Evolutionary conservation across 495 filamentous ascomycete species (phyloP), one percentile per base, ranked within the genome.

Genomic region (Penicillium coprophilum): DNA sequence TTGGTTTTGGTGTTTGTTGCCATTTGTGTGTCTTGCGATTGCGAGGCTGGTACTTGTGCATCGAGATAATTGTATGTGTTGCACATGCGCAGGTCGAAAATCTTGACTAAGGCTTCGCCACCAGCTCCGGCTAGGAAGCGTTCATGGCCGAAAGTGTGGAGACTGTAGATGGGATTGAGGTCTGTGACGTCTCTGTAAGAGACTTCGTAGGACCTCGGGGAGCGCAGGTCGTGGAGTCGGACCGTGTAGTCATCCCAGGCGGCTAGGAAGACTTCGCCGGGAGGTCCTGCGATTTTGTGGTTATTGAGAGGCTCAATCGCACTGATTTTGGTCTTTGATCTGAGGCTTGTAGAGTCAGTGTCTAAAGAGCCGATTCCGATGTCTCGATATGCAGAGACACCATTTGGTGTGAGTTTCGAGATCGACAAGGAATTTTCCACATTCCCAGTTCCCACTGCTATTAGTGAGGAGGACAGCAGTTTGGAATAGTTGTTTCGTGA

Each of bases 191-290:
- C 85, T 56, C 57, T 56, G 64, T 85, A 88, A 15, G 60, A 66
- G n/a, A 67, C 58, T 43, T 81, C 77, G 60, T 67, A 77, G 17
- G 72, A 61, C 5, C 65, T 62, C 12, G 76, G 66, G 1, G 84
- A 82, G 34, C 86, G 83, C 39, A 88, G 69, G 66, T 89, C 86
- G 65, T 89, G 85, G n/a, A 88, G 82, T 65, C 86, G 81, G 47
- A 84, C 76, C 20, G 73, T 69, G 12, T 82, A 79, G 64, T 87
- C 82, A 45, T 81, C 84, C 70, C 84, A 85, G 5, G 84, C 83
- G 24, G 80, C 78, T 5, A 89, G 71, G 46, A 88, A 87, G 1
- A 82, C 63, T 39, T 87, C 68, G 2, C 80, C 81, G 3, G 66
- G 57, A 11, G 59, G 59, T 24, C 61, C 47, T 60, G 66, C 28